Conservation (phyloP, 495 filamentous ascomycete species). For the Penicillium coprophilum region DNA sequence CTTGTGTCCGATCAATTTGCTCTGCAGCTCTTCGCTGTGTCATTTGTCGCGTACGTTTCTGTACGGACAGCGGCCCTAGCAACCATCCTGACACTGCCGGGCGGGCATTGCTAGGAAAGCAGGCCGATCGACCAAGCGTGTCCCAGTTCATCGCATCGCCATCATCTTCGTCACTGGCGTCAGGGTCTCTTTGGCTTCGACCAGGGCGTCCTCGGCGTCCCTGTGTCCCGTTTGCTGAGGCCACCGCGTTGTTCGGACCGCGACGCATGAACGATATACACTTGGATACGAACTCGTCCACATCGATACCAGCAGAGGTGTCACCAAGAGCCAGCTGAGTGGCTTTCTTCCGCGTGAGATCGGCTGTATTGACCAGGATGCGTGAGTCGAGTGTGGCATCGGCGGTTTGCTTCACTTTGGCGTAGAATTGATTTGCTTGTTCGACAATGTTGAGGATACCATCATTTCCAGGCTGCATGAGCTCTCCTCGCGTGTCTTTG, state of each 20-base stretch:
- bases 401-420: slow-evolving; percentile 80
- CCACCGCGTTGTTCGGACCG: slow-evolving; percentile 38
- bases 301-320: slow-evolving; percentile 69
- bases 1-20: slow-evolving; percentile 60
- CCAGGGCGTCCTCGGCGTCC: slow-evolving; percentile 30
- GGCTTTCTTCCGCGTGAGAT: slow-evolving; percentile 72
- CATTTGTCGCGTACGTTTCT: slow-evolving; percentile 71
- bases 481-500: slow-evolving; percentile 66
- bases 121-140: slow-evolving; percentile 73
- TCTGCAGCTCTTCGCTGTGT: slow-evolving; percentile 64
- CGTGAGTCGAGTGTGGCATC: slow-evolving; percentile 91
- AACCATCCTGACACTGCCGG: slow-evolving; percentile 82
- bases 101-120: slow-evolving; percentile 67
- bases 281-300: slow-evolving; percentile 92
- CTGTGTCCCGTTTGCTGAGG: slow-evolving; percentile 26
- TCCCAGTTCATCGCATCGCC: slow-evolving; percentile 85
- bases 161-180: slow-evolving; percentile 58
- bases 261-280: slow-evolving; percentile 83
- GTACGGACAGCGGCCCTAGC: slow-evolving; percentile 83
- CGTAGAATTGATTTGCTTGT: slow-evolving; percentile 62
- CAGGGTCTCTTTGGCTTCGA: slow-evolving; percentile 37
- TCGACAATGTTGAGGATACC: slow-evolving; percentile 62
- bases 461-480: slow-evolving; percentile 56
- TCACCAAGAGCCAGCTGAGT: slow-evolving; percentile 69
- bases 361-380: slow-evolving; percentile 73